These are phyloP conservation scores for Globisporangium alternatum DNA, from an alignment of 352 stramenopile genomes.

Conservation along the genomic window DNA sequence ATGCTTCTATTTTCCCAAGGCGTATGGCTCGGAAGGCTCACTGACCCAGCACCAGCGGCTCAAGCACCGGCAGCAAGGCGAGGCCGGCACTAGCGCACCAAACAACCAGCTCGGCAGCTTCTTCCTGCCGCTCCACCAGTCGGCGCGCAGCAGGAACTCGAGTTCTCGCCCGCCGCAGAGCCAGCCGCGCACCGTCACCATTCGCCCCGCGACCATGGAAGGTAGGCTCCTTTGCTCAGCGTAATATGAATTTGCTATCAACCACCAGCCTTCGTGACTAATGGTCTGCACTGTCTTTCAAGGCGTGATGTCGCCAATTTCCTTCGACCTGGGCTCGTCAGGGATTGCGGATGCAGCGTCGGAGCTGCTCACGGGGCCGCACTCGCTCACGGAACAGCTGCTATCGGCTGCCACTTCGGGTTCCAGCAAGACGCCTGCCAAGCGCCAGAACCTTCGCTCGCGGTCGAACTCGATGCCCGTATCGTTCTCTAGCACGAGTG, in stretches of 20 bases:
- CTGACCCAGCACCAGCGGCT: constrained; percentile 78
- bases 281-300: background rate
- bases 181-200: constrained; percentile 38
- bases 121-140: constrained; percentile 46
- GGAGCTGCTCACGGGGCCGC: constrained; percentile 14
- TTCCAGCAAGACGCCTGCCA: background rate
- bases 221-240: constrained; percentile 3
- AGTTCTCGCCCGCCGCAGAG: constrained; percentile 3
- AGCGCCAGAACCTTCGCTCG: constrained; percentile 41
- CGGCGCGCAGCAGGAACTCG: constrained; percentile 15
- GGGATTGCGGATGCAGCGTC: constrained; percentile 6
- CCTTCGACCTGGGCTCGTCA: constrained; percentile 6
- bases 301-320: constrained; percentile 16
- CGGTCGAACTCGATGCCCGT: constrained; percentile 81
- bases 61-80: constrained; percentile 56
- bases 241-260: too few species aligned
- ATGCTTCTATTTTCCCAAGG: constrained; percentile 23
- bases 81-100: constrained; percentile 24
- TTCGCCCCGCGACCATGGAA: constrained; percentile 51
- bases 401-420: background rate
- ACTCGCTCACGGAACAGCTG: constrained; percentile 16
- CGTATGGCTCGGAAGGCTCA: constrained; percentile 78
- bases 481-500: constrained; percentile 25
- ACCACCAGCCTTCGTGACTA: background rate
- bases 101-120: constrained; percentile 39